phyloP scores from a whole-genome alignment of 2,329 filamentous ascomycete genomes.

The Nothophaeocryptopus gaeumannii region DNA sequence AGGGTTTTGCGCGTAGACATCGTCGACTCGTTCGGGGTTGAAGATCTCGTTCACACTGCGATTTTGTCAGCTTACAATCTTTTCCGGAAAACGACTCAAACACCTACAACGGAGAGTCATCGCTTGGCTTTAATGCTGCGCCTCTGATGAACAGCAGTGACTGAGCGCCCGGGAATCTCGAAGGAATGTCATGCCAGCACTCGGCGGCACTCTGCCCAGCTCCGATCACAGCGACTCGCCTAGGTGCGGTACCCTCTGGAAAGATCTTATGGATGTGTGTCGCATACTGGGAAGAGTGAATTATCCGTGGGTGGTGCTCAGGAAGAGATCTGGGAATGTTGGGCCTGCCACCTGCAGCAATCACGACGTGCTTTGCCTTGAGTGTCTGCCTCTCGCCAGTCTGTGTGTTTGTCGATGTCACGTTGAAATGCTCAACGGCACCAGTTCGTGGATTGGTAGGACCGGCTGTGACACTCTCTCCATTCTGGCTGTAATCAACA shows the following conservation, averaged over 20 bases:
- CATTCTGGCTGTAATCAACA: slow-evolving; percentile 75
- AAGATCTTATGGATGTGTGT: slow-evolving; percentile 61
- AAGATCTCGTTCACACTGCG: slow-evolving; percentile 83
- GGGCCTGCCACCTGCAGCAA: slow-evolving; percentile 66
- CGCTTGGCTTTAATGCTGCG: slow-evolving; percentile 80
- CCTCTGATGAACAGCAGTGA: slow-evolving; percentile 78
- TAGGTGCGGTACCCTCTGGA: slow-evolving; percentile 53
- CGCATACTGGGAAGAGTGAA: slow-evolving; percentile 87
- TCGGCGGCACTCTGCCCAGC: slow-evolving; percentile 91
- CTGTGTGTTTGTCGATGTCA: slow-evolving; percentile 61
- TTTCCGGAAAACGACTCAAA: not conserved
- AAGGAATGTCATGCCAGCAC: slow-evolving; percentile 86
- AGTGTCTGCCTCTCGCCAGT: slow-evolving; percentile 55
- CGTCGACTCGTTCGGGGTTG: slow-evolving; percentile 80
- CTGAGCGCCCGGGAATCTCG: slow-evolving; percentile 74
- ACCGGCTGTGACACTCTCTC: slow-evolving; percentile 65
- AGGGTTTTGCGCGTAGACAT: slow-evolving; percentile 66
- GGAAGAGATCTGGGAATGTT: slow-evolving; percentile 70
- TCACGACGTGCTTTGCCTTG: slow-evolving; percentile 65
- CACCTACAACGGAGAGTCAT: slow-evolving; percentile 80
- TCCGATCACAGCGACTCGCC: slow-evolving; percentile 80
- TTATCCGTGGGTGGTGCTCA: slow-evolving; percentile 65
- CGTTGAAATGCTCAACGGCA: slow-evolving; percentile 62
- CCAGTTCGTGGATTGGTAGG: slow-evolving; percentile 47
- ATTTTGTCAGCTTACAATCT: slow-evolving; percentile 46